Percentiles rank a stretch among this genome's conserved stretches.
These are phyloP conservation scores for Cytidiella melzeri DNA, from an alignment of 768 basidiomycete genomes.

Conservation along the genomic window DNA sequence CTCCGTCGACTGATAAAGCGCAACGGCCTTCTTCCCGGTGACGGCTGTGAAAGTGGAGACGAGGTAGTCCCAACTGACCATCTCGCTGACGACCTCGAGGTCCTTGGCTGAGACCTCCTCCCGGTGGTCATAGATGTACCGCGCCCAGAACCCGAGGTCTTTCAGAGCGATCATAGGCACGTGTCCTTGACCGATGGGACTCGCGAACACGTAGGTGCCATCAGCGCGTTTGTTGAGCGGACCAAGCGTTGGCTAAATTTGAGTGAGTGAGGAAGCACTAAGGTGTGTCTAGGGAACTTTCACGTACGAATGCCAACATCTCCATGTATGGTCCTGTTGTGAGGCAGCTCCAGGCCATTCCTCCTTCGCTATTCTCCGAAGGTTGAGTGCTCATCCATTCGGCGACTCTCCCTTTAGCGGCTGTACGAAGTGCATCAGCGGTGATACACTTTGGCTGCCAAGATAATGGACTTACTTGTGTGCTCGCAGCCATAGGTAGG, in stretches of 20 bases:
- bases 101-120: constrained; percentile 16
- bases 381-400: constrained; percentile 34
- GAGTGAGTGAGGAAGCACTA: constrained; percentile 3
- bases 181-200: constrained; percentile 21
- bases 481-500: constrained; percentile 33
- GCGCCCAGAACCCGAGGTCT: constrained; percentile 24
- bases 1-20: constrained; percentile 15
- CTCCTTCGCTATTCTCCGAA: constrained; percentile 24
- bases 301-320: constrained; percentile 6
- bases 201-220: constrained; percentile 23
- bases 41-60: constrained; percentile 22
- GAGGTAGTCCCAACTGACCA: constrained; percentile 20
- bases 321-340: constrained; percentile 16
- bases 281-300: background rate
- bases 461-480: too few relatives aligned
- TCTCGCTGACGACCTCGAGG: constrained; percentile 22
- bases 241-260: constrained; percentile 11
- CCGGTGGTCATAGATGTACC: constrained; percentile 26
- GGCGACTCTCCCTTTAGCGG: constrained; percentile 35
- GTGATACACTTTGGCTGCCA: too few relatives aligned
- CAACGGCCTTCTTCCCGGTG: constrained; percentile 21
- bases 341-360: constrained; percentile 31
- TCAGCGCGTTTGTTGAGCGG: constrained; percentile 19
- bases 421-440: too few relatives aligned
- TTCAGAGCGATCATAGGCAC: constrained; percentile 24